Conservation (phyloP, 305 asterid species). For the Petunia hybrid region DNA sequence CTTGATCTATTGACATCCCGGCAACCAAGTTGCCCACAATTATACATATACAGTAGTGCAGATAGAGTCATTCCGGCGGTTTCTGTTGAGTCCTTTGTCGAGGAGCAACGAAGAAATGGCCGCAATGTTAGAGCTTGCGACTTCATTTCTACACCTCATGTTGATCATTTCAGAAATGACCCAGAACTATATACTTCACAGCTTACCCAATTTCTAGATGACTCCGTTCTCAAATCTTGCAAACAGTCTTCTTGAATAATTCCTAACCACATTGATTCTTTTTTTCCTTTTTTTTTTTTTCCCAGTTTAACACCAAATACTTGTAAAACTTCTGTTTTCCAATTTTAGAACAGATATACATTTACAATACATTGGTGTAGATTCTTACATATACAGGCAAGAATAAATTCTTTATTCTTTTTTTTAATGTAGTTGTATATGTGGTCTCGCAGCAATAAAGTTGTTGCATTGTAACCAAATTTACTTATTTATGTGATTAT, state of each 20-base stretch:
- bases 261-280: slow-evolving; percentile 36
- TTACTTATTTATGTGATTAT: not conserved
- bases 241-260: slow-evolving; percentile 51
- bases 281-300: not conserved
- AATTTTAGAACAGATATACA: slow-evolving; percentile 18
- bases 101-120: slow-evolving; percentile 75
- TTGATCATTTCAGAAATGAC: slow-evolving; percentile 88
- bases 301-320: not conserved
- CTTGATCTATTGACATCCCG: slow-evolving; percentile 60
- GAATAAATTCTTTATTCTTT: not conserved
- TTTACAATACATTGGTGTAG: not conserved
- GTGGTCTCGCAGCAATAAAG: slow-evolving; percentile 18
- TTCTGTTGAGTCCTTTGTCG: slow-evolving; percentile 87
- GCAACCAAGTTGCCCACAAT: slow-evolving; percentile 91
- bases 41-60: slow-evolving; percentile 92
- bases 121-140: slow-evolving; percentile 83
- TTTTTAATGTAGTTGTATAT: not conserved
- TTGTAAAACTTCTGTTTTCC: slow-evolving; percentile 17
- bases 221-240: slow-evolving; percentile 70
- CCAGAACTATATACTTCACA: slow-evolving; percentile 84
- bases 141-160: slow-evolving; percentile 90
- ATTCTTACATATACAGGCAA: not conserved
- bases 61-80: slow-evolving; percentile 89
- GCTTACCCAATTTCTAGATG: slow-evolving; percentile 83
- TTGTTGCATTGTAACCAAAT: slow-evolving; percentile 13